These are phyloP conservation scores for Dictyostelium discoideum DNA, from an alignment of 78 protist genomes.

Conservation along the genomic window dicty_2.7 NC_007089.4:3447501-3448000, in stretches of 20 bases:
- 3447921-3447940: background rate
- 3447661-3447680: background rate
- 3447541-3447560: background rate
- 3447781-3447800: conserved; percentile 24
- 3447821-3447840: conserved; percentile 31
- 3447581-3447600: background rate
- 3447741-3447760: conserved; percentile 3
- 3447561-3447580: conserved; percentile 4
- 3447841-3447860: background rate
- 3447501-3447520: conserved; percentile 6
- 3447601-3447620: background rate
- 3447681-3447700: background rate
- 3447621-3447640: background rate
- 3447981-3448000: background rate
- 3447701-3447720: too few species aligned
- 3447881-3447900: background rate
- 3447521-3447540: too few species aligned
- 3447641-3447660: background rate
- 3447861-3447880: background rate
- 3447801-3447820: conserved; percentile 23
- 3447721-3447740: conserved; percentile 22
- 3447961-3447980: background rate
- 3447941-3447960: background rate
- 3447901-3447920: background rate
- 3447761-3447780: conserved; percentile 1